These are phyloP conservation scores for Capillidium rhysosporum DNA, from an alignment of 371 early-diverging fungal genomes.

Conservation along the genomic window DNA sequence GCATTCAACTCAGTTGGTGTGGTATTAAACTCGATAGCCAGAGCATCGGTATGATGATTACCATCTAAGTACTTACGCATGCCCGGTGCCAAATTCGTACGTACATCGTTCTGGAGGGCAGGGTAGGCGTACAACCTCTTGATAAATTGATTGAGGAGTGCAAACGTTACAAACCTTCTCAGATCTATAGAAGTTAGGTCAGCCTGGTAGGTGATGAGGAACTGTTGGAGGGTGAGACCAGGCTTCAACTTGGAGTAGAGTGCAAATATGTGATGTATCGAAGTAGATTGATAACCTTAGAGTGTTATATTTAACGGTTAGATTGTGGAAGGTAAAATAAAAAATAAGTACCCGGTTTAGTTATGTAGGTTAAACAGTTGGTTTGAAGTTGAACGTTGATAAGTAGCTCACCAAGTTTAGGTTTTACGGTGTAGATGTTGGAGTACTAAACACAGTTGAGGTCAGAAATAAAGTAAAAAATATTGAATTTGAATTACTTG, in stretches of 20 bases:
- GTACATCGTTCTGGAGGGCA: not conserved
- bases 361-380: conserved; percentile 46
- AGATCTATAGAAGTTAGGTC: conserved; percentile 41
- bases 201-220: conserved; percentile 52
- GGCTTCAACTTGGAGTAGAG: conserved; percentile 52
- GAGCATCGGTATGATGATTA: too few species aligned
- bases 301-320: conserved; percentile 9
- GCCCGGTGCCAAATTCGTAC: too few species aligned
- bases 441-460: conserved; percentile 43
- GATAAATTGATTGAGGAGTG: not conserved
- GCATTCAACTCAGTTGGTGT: not conserved
- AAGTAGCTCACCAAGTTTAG: conserved; percentile 33
- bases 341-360: conserved; percentile 26
- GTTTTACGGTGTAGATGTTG: conserved; percentile 55
- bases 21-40: not conserved
- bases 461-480: not conserved
- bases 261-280: conserved; percentile 22
- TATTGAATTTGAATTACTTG: conserved; percentile 19
- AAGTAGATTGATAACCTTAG: too few species aligned
- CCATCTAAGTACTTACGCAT: too few species aligned
- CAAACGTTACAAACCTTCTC: conserved; percentile 22
- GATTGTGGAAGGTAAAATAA: conserved; percentile 31
- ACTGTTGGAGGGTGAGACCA: conserved; percentile 46
- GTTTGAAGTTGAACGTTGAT: conserved; percentile 32
- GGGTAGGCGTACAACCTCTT: not conserved